phyloP scores from a whole-genome alignment of 2,329 filamentous ascomycete genomes.

The Colletotrichum shisoi region DNA sequence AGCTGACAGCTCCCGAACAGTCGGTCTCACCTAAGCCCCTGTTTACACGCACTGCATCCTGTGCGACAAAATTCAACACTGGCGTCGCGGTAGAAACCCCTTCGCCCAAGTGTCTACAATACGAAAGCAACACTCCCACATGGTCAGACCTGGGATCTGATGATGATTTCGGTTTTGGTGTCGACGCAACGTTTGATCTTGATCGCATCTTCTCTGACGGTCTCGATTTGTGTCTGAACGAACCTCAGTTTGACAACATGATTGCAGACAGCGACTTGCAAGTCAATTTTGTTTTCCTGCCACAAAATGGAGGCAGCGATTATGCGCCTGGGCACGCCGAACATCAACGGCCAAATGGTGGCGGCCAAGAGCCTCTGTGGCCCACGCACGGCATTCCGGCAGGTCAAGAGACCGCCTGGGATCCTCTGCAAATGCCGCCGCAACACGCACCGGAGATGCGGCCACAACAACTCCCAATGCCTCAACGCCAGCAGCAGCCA shows the following conservation, averaged over 20 bases:
- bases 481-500: conserved; percentile 25
- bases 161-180: conserved; percentile 21
- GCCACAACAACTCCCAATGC: conserved; percentile 27
- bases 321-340: conserved; percentile 22
- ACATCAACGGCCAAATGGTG: conserved; percentile 22
- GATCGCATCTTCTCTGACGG: conserved; percentile 8
- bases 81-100: conserved; percentile 8
- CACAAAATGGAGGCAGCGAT: conserved; percentile 17
- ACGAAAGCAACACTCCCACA: neutral
- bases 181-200: conserved; percentile 12
- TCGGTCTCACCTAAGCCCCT: conserved; percentile 26
- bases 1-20: conserved; percentile 15
- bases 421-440: conserved; percentile 28
- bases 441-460: conserved; percentile 29
- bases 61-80: conserved; percentile 21
- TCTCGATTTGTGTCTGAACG: conserved; percentile 22
- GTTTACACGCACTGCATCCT: conserved; percentile 24
- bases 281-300: conserved; percentile 36
- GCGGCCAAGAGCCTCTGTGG: conserved; percentile 26
- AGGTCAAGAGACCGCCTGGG: conserved; percentile 27
- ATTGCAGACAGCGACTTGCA: conserved; percentile 23
- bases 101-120: neutral
- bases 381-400: conserved; percentile 17
- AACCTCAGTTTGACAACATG: conserved; percentile 17
- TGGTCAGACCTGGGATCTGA: conserved; percentile 34